Base-by-base conservation (phyloP, 768 basidiomycete species). In the Psilocybe cyanescens region DNA sequence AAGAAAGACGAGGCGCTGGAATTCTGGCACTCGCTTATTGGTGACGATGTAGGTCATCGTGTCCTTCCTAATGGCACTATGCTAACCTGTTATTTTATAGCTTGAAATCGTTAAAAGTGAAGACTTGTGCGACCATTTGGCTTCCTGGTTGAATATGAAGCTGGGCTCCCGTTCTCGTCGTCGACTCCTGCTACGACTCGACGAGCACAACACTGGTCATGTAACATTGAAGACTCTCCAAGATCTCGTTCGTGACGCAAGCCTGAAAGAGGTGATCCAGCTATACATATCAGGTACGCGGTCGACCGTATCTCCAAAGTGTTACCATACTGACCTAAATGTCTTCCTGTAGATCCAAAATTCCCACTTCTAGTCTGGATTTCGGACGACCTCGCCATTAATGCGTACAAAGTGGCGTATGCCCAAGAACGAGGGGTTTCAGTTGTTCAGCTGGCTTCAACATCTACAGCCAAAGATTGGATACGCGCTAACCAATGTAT, bases 351-450 rank as follows among this genome's bases (percentile, higher is more conserved):
- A 61, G 60, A 57, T 29, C 60, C 60, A 17, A 14, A 30, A 12
- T 50, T 68, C 19, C 70, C 73, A 7, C 53, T 74, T 9, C 33
- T 74, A 16, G 14, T 74, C 5, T 74, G 73, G 72, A 64, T 74
- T 1, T 72, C 72, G 29, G 70, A 72, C 28, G 66, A 67, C 33
- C 45, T 67, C 1, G 55, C 31, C 8, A 58, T 64, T 17, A 70
- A 71, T 29, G 30, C 31, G 2, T 39, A 45, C 11, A 67, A 66
- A 50, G 68, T 67, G 4, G 55, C 51, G 8, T 68, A 64, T 41
- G 73, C 71, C 8, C 51, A 49, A 16, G 4, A 60, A 14, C 46
- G 56, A 12, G 68, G 69, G 8, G 62, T 72, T 39, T 62, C 59
- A 3, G 68, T 72, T 24, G 58, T 69, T 8, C 67, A 71, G 35